Evolutionary conservation across 306 rosid genomes (phyloP).

Genomic region (Dryas drummondii): DNA sequence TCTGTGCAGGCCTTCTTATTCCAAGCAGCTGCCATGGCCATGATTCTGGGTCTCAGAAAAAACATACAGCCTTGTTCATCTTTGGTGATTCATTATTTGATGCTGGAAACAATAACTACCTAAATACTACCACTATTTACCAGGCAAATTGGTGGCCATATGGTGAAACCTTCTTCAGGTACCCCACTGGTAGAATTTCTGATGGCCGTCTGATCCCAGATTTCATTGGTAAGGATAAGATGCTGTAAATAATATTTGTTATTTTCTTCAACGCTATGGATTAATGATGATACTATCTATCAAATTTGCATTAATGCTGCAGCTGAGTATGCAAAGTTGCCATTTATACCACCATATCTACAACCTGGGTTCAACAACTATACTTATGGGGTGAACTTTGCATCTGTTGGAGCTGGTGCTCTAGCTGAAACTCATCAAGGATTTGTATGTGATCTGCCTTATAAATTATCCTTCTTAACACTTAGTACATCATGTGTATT

Average conservation of each 20-base stretch:
- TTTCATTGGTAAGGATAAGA: conserved; percentile 31
- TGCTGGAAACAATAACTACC: conserved; percentile 34
- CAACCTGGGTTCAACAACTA: conserved; percentile 24
- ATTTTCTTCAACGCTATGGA: not conserved
- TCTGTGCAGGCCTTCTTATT: not conserved
- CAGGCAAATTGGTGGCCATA: conserved; percentile 34
- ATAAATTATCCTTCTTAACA: not conserved
- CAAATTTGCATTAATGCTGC: not conserved
- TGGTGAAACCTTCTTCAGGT: conserved; percentile 39
- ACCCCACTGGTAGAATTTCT: conserved; percentile 38
- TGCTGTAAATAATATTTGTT: not conserved
- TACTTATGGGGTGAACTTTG: conserved; percentile 40
- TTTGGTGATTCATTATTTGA: conserved; percentile 43
- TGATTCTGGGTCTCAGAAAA: not conserved
- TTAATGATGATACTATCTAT: not conserved
- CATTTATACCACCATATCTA: conserved; percentile 36
- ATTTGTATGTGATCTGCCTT: conserved; percentile 21
- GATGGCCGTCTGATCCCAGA: conserved; percentile 45
- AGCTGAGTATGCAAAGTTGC: conserved; percentile 43
- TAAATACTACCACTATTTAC: not conserved
- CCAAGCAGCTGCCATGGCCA: not conserved
- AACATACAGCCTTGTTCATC: conserved; percentile 28
- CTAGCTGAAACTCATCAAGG: conserved; percentile 24
- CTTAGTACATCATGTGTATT: too few species aligned
- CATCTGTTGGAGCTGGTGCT: conserved; percentile 41